Evolutionary conservation across 208 protist genomes (phyloP).

Genomic region (Trypanosomatidae sp.): DNA sequence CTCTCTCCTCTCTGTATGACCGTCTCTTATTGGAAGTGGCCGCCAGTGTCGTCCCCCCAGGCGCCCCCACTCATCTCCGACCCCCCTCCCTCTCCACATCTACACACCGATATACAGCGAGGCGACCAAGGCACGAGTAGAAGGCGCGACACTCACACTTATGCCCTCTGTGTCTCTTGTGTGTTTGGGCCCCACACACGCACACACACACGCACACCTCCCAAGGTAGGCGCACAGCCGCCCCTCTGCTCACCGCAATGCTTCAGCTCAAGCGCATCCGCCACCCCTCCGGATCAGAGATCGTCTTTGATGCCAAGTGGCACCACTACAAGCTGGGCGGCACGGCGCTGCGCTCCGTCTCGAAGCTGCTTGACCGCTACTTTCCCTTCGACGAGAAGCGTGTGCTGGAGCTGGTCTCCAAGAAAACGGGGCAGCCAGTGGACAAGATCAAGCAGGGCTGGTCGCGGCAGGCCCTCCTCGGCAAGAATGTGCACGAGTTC

Average conservation of each 20-base stretch:
- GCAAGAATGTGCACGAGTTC: slow-evolving; percentile 89
- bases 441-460: slow-evolving; percentile 61
- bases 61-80: background rate
- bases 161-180: background rate
- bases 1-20: background rate
- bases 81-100: background rate
- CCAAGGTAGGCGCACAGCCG: background rate
- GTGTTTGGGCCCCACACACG: background rate
- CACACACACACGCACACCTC: slow-evolving; percentile 6
- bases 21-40: background rate
- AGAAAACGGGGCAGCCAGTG: slow-evolving; percentile 66
- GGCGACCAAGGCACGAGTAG: background rate
- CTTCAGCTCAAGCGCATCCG: slow-evolving; percentile 34
- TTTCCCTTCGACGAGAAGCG: slow-evolving; percentile 87
- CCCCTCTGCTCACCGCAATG: background rate
- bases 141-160: background rate
- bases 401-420: slow-evolving; percentile 56
- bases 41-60: background rate
- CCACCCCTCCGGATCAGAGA: slow-evolving; percentile 64
- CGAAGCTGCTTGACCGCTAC: slow-evolving; percentile 80
- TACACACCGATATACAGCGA: background rate
- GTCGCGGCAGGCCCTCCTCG: slow-evolving; percentile 77
- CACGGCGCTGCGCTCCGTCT: slow-evolving; percentile 70
- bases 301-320: slow-evolving; percentile 80
- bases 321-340: slow-evolving; percentile 79